These are phyloP conservation scores for Candida coquimbonensis DNA, from an alignment of 805 yeast species.

Conservation along the genomic window DNA sequence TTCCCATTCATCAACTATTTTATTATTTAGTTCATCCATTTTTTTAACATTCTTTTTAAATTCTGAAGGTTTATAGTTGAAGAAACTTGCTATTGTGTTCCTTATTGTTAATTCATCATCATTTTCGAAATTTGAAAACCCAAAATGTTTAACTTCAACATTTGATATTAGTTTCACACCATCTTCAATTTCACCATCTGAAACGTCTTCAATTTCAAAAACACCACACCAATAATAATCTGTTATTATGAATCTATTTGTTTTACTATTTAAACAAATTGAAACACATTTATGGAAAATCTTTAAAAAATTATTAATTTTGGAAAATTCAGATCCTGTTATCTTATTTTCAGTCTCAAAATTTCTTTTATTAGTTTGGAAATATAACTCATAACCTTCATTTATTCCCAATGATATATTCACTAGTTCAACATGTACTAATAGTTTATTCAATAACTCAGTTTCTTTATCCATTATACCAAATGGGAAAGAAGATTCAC, in stretches of 20 bases:
- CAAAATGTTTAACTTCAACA: slow-evolving; percentile 21
- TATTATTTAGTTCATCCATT: slow-evolving; percentile 10
- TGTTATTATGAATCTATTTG: slow-evolving; percentile 18
- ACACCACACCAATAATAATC: slow-evolving; percentile 23
- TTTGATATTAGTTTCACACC: slow-evolving; percentile 16
- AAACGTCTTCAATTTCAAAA: slow-evolving; percentile 21
- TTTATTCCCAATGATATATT: slow-evolving; percentile 16
- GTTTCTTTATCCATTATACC: slow-evolving; percentile 18
- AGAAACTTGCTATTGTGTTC: slow-evolving; percentile 19
- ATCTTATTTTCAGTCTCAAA: slow-evolving; percentile 5
- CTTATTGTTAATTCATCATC: slow-evolving; percentile 15
- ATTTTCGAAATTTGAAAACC: slow-evolving; percentile 17
- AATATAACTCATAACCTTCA: slow-evolving; percentile 24
- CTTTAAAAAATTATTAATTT: slow-evolving; percentile 20
- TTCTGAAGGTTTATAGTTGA: slow-evolving; percentile 10
- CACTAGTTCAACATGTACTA: slow-evolving; percentile 21
- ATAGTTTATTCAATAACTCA: slow-evolving; percentile 12
- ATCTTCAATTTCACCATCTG: slow-evolving; percentile 22
- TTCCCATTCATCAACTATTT: slow-evolving; percentile 19
- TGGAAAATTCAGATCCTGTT: slow-evolving; percentile 17
- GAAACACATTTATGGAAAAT: slow-evolving; percentile 22
- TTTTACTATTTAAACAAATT: slow-evolving; percentile 22
- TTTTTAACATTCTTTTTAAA: neutral
- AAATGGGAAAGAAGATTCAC: slow-evolving; percentile 16
- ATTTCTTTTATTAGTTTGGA: slow-evolving; percentile 13